Evolutionary conservation across 305 asterid genomes (phyloP).

Genomic region (Solanum hybrid): DNA sequence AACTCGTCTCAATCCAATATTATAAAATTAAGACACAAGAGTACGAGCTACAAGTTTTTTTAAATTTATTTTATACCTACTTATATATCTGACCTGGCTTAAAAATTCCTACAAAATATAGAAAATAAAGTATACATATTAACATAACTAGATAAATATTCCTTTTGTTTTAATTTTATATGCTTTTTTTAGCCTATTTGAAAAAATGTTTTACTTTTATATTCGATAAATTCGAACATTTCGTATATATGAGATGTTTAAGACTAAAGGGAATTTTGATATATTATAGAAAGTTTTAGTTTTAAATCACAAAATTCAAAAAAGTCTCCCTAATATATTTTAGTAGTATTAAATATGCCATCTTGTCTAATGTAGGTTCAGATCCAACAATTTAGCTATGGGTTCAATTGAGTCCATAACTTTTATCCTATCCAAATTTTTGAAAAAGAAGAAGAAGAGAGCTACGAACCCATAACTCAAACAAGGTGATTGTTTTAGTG

Average conservation of each 20-base stretch:
- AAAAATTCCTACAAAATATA: neutral
- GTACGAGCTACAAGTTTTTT: no score
- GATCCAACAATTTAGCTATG: neutral
- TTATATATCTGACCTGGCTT: neutral
- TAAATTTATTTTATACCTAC: neutral
- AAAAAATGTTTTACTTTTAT: neutral
- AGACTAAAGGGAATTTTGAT: neutral
- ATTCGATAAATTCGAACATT: neutral
- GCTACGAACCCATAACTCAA: neutral
- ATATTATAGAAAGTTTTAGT: neutral
- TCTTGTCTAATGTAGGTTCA: neutral
- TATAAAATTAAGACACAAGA: neutral
- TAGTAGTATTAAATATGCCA: neutral
- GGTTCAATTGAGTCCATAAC: neutral
- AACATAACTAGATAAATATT: neutral
- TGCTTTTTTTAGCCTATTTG: neutral
- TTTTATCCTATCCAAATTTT: neutral
- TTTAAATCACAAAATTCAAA: no score
- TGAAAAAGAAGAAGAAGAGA: neutral
- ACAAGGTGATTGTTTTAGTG: neutral
- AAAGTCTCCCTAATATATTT: no score
- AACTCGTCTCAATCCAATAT: neutral
- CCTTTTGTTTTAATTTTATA: neutral
- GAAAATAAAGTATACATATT: neutral
- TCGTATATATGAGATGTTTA: neutral